phyloP scores from a whole-genome alignment of 2,329 filamentous ascomycete genomes.

The Periconia digitata region DNA sequence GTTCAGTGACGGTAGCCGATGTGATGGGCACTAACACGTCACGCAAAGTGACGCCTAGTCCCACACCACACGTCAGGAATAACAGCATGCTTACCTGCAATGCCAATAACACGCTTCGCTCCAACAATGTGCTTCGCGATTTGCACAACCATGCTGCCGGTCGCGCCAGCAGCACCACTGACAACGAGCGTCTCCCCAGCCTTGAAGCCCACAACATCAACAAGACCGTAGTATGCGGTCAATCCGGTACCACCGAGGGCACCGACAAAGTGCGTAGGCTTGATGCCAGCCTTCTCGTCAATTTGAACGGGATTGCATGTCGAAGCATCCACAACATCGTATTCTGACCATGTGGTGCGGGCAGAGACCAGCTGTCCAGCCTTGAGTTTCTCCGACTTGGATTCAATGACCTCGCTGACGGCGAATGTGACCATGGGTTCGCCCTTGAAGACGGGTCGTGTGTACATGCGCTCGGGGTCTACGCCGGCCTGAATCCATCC shows the following conservation, averaged over 20 bases:
- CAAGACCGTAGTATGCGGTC: slow-evolving; percentile 75
- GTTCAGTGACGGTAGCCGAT: too few species aligned
- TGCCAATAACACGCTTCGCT: slow-evolving; percentile 54
- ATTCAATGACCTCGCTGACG: slow-evolving; percentile 63
- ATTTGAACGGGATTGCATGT: slow-evolving; percentile 32
- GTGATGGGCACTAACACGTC: too few species aligned
- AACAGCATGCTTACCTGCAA: too few species aligned
- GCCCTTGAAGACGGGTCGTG: slow-evolving; percentile 47
- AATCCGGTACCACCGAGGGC: slow-evolving; percentile 57
- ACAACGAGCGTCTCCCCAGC: slow-evolving; percentile 73
- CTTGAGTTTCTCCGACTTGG: slow-evolving; percentile 55
- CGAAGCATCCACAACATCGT: slow-evolving; percentile 54
- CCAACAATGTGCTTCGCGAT: slow-evolving; percentile 54
- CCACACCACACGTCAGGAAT: too few species aligned
- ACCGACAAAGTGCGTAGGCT: slow-evolving; percentile 50
- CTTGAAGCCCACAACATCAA: slow-evolving; percentile 66
- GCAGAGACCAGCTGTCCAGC: slow-evolving; percentile 61
- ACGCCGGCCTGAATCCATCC: slow-evolving; percentile 50
- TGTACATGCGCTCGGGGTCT: slow-evolving; percentile 50
- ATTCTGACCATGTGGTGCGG: slow-evolving; percentile 64
- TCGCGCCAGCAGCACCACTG: slow-evolving; percentile 75
- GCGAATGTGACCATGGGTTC: slow-evolving; percentile 64
- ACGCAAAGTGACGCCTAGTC: too few species aligned
- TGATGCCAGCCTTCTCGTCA: slow-evolving; percentile 37
- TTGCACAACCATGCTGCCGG: slow-evolving; percentile 68